These are phyloP conservation scores for Pythium guiyangense DNA, from an alignment of 352 stramenopile species.

Conservation along the genomic window DNA sequence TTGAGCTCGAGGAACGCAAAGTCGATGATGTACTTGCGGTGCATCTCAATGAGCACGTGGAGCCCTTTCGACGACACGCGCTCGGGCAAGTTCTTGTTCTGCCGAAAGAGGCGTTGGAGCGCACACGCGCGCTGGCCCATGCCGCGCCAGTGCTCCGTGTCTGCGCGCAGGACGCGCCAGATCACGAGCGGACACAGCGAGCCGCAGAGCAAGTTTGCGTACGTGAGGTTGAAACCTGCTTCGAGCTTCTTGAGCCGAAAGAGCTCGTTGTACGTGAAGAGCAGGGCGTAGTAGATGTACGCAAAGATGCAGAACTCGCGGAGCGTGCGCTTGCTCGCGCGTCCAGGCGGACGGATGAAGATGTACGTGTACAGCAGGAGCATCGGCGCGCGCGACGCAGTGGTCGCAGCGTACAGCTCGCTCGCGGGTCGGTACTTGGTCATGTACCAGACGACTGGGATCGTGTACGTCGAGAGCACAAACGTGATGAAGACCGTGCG, in stretches of 20 bases:
- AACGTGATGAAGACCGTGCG: constrained; percentile 38
- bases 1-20: constrained; percentile 59
- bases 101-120: constrained; percentile 38
- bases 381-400: constrained; percentile 24
- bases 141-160: constrained; percentile 60
- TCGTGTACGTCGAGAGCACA: constrained; percentile 39
- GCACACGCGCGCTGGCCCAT: constrained; percentile 39
- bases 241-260: constrained; percentile 46
- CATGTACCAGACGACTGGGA: constrained; percentile 37
- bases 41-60: constrained; percentile 67
- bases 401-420: constrained; percentile 36
- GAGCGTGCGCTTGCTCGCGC: constrained; percentile 46
- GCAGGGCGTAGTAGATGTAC: constrained; percentile 46
- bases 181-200: constrained; percentile 53
- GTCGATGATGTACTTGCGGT: constrained; percentile 71
- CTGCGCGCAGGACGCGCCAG: constrained; percentile 48
- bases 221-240: constrained; percentile 53
- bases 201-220: constrained; percentile 48
- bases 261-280: constrained; percentile 49
- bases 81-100: constrained; percentile 39
- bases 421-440: constrained; percentile 24
- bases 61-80: constrained; percentile 51
- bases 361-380: constrained; percentile 54
- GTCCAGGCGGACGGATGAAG: constrained; percentile 33
- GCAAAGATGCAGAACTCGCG: constrained; percentile 47